These are phyloP conservation scores for Auricularia cornea DNA, from an alignment of 768 basidiomycete species.

Conservation along the genomic window DNA sequence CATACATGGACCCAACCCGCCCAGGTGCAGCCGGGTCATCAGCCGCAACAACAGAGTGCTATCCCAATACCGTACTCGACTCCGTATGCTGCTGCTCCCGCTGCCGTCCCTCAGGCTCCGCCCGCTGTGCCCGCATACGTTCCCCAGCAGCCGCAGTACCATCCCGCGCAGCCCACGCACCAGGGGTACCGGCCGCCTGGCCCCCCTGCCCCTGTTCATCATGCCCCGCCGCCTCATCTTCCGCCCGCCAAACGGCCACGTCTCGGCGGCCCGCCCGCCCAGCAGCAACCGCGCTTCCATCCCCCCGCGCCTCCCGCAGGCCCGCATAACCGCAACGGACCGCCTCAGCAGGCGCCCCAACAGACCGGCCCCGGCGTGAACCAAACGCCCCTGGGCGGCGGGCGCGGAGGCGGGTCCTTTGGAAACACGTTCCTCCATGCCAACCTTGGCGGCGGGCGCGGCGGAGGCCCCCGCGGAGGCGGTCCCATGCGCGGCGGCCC, in stretches of 20 bases:
- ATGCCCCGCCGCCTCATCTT: conserved; percentile 67
- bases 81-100: conserved; percentile 25
- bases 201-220: conserved; percentile 37
- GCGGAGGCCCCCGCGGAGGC: conserved; percentile 29
- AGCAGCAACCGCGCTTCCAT: conserved; percentile 61
- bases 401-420: conserved; percentile 43
- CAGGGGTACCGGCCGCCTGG: neutral
- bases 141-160: conserved; percentile 56
- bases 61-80: neutral
- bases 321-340: conserved; percentile 28
- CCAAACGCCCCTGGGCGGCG: conserved; percentile 32
- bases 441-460: conserved; percentile 24
- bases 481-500: neutral
- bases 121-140: conserved; percentile 49
- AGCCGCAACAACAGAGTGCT: conserved; percentile 48
- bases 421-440: neutral
- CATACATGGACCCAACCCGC: conserved; percentile 34
- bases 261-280: conserved; percentile 60
- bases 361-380: conserved; percentile 29
- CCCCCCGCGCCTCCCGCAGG: conserved; percentile 42
- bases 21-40: conserved; percentile 22
- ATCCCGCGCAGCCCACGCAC: neutral
- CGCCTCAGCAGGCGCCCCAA: conserved; percentile 13
- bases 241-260: conserved; percentile 89
- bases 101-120: conserved; percentile 30